Evolutionary conservation across 495 filamentous ascomycete genomes (phyloP).

Genomic region (Aspergillus egyptiacus): DNA sequence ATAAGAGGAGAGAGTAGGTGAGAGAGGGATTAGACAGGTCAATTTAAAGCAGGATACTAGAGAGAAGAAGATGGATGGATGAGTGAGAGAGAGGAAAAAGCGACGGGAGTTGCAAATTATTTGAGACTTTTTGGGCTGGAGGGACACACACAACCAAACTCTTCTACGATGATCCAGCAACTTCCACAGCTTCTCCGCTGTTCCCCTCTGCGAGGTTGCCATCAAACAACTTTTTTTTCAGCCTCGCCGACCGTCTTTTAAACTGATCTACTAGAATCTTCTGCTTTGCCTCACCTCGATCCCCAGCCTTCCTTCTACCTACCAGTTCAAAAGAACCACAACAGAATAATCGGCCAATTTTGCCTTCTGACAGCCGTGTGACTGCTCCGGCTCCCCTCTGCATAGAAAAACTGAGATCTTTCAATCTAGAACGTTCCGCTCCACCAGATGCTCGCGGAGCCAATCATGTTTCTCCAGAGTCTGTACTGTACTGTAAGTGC

Average conservation of each 20-base stretch:
- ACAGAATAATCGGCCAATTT: too few species aligned
- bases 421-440: conserved; percentile 30
- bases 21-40: conserved; percentile 1
- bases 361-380: too few species aligned
- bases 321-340: too few species aligned
- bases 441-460: conserved; percentile 16
- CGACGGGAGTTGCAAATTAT: conserved; percentile 24
- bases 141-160: conserved; percentile 23
- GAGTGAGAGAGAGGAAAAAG: conserved; percentile 20
- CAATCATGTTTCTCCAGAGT: conserved; percentile 7
- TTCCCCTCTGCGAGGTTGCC: conserved; percentile 16
- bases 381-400: too few species aligned
- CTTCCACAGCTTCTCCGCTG: conserved; percentile 35
- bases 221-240: conserved; percentile 27
- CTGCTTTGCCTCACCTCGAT: neutral
- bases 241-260: too few species aligned
- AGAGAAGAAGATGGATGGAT: conserved; percentile 5
- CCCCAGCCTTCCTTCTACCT: too few species aligned
- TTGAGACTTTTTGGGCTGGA: conserved; percentile 23
- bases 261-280: neutral
- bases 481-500: conserved; percentile 3
- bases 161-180: conserved; percentile 45
- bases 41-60: too few species aligned
- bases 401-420: too few species aligned
- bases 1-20: neutral